A percentile compares a stretch with the other conserved stretches of the same genome.
These are phyloP conservation scores for Flammula alnicola DNA, from an alignment of 1,284 basidiomycete genomes.

Conservation along the genomic window DNA sequence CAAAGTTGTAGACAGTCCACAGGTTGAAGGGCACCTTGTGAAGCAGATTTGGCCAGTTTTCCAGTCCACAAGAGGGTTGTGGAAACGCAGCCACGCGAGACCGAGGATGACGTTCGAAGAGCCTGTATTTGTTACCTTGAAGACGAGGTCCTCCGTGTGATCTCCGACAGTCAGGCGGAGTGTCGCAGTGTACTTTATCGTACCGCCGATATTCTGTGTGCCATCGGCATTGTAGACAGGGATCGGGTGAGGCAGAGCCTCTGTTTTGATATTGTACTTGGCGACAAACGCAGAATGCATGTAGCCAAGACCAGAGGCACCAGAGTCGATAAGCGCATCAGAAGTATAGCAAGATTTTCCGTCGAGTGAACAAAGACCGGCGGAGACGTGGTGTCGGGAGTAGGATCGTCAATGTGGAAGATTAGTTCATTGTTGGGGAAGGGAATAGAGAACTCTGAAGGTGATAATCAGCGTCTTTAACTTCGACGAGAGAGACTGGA, in stretches of 20 bases:
- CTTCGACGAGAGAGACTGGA: too few relatives aligned
- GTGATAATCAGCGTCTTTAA: too few relatives aligned
- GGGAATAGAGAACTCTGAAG: too few relatives aligned
- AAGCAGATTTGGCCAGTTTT: constrained; percentile 25
- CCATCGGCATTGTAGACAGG: constrained; percentile 31
- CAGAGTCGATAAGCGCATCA: constrained; percentile 20
- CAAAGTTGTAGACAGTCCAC: neutral
- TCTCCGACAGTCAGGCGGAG: constrained; percentile 16
- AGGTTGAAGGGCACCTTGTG: constrained; percentile 25
- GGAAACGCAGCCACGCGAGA: constrained; percentile 28
- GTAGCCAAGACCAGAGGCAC: constrained; percentile 22
- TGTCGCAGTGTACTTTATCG: constrained; percentile 16
- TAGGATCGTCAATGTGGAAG: too few relatives aligned
- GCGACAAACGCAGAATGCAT: constrained; percentile 21
- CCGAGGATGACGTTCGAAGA: constrained; percentile 30
- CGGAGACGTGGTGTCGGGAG: too few relatives aligned
- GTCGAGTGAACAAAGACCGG: too few relatives aligned
- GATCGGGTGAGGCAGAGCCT: constrained; percentile 19
- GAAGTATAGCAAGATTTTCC: too few relatives aligned
- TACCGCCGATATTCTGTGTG: constrained; percentile 25
- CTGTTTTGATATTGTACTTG: constrained; percentile 13
- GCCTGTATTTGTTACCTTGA: constrained; percentile 30
- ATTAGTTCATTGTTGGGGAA: too few relatives aligned
- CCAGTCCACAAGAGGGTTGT: constrained; percentile 36
- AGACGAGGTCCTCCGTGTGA: constrained; percentile 23